These are phyloP conservation scores for Phaseolus coccineus DNA, from an alignment of 331 rosid genomes.

Conservation along the genomic window DNA sequence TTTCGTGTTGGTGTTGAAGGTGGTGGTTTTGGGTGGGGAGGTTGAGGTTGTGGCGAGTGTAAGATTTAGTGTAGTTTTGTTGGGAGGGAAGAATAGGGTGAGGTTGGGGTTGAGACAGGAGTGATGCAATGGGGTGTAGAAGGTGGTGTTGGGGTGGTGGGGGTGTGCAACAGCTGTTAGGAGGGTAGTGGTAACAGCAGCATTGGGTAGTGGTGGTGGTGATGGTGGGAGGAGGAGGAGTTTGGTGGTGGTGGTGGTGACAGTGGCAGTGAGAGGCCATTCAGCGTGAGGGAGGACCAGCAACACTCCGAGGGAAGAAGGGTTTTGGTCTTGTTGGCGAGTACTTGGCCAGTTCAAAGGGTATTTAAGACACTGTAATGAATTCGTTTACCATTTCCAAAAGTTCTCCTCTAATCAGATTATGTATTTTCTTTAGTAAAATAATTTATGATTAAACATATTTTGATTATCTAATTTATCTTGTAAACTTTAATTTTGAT, in stretches of 20 bases:
- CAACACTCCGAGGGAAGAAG: neutral
- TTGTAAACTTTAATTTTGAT: too few species aligned
- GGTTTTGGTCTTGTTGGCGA: neutral
- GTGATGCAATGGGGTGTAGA: conserved; percentile 63
- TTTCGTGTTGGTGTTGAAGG: neutral
- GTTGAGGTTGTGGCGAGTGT: conserved; percentile 28
- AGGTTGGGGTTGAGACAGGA: conserved; percentile 52
- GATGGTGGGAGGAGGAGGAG: conserved; percentile 40
- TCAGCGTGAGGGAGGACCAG: neutral
- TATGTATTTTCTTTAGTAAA: neutral
- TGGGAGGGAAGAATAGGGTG: conserved; percentile 32
- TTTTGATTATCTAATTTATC: too few species aligned
- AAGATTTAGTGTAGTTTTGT: conserved; percentile 32
- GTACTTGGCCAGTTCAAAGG: neutral
- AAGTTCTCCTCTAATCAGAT: neutral
- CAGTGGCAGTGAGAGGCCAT: conserved; percentile 66
- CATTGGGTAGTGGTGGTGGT: conserved; percentile 47
- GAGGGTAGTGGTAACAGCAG: conserved; percentile 46
- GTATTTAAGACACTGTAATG: neutral
- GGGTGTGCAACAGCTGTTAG: conserved; percentile 40
- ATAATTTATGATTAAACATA: too few species aligned
- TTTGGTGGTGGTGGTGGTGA: conserved; percentile 49
- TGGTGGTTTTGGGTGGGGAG: conserved; percentile 26
- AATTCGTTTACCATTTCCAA: neutral
- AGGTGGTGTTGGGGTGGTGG: conserved; percentile 48